Conservation (phyloP, 768 basidiomycete species). For the Termitomyces sp. region DNA sequence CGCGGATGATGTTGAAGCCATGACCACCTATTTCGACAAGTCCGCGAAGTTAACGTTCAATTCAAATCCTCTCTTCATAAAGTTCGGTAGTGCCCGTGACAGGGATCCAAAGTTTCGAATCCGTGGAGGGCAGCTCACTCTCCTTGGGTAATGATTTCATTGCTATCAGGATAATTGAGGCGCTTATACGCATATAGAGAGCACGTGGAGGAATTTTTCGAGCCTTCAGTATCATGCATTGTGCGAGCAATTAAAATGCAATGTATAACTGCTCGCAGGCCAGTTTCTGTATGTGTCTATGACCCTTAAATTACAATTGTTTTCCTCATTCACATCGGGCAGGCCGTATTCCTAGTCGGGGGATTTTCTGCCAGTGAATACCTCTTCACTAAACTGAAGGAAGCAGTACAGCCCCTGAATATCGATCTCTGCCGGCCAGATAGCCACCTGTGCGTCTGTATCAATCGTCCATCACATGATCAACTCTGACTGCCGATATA, state of each 20-base stretch:
- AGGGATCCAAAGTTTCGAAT: not conserved
- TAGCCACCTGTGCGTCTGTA: conserved; percentile 45
- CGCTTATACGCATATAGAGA: not conserved
- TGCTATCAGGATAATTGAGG: not conserved
- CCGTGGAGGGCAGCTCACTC: not conserved
- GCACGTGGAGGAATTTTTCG: not conserved
- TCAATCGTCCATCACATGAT: not conserved
- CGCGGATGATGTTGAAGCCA: not conserved
- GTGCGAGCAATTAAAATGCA: not conserved
- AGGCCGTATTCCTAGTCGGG: conserved; percentile 51
- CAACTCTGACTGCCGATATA: conserved; percentile 2
- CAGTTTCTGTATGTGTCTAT: not conserved
- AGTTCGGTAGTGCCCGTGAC: not conserved
- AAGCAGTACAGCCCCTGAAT: conserved; percentile 32
- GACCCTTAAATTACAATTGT: not conserved
- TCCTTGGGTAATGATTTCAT: not conserved
- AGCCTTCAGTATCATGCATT: not conserved
- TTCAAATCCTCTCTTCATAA: not conserved
- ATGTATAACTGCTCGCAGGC: not conserved
- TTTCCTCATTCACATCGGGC: not conserved
- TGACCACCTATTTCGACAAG: not conserved
- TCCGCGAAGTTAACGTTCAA: not conserved
- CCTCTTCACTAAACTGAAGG: conserved; percentile 41
- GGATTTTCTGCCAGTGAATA: conserved; percentile 61
- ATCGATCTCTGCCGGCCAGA: conserved; percentile 48